Base-by-base conservation (phyloP, 2,329 filamentous ascomycete species). In the Ophiostoma himal-ulmi region DNA sequence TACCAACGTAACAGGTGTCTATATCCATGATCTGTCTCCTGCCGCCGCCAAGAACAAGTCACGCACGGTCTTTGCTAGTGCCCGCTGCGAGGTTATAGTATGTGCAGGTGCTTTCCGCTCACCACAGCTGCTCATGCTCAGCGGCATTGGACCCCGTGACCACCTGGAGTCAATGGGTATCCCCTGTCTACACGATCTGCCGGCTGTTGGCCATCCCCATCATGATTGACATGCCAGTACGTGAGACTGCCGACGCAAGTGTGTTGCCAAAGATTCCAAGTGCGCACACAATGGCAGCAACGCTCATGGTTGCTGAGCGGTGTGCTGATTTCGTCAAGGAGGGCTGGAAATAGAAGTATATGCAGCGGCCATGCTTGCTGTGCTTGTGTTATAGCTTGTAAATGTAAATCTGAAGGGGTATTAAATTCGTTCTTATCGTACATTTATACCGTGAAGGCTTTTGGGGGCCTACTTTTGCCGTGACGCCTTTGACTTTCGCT, bases 401-500 rank as follows among this genome's bases (percentile, higher is more conserved):
- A 34, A 62, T 62, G 2, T 10, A 67, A 34, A 70, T 66, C 22
- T 11, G 22, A 30, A 34, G 20, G 37, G 65, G 65, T 64, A 17
- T 22, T 62, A 30, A 8, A 67, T 67, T 44, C 62, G 64, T 20
- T 30, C 57, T 17, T 62, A 62, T 62, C 57, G 48, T 70, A 68
- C 67, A 65, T 68, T 8, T 22, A 37, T 36, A 39, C 22, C n/a
- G 10, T 36, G 36, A 44, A n/a, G 64, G 10, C 30, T 17, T 30
- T 54, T 48, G 14, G 52, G 13, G 60, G 34, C 36, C 39, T 68
- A 54, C 39, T 89, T 74, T 88, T 85, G 26, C 36, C 88, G 84
- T 48, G 88, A 82, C 68, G 84, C 86, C 81, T 88, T 90, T 17
- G 87, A 83, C 76, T 93, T 94, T 69, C 91, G 83, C 81, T 93